Evolutionary conservation across 495 filamentous ascomycete genomes (phyloP), one percentile per base, ranked within the genome.

Genomic region (Corynascus novoguineensis): DNA sequence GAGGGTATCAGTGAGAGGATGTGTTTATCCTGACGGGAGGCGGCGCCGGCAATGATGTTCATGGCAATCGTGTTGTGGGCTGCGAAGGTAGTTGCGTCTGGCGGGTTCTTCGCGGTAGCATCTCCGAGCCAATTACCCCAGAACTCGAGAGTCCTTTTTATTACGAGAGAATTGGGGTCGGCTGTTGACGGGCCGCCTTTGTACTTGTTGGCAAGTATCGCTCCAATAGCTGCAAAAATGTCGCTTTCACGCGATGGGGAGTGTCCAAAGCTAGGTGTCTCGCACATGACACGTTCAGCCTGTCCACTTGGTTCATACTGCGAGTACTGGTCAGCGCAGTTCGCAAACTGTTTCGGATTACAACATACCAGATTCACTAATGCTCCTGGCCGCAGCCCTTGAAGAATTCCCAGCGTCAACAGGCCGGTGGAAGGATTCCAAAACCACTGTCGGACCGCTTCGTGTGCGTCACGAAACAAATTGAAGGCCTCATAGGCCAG

Each of bases 351-450:
- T 25, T 10, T 8, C 28, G 4, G 21, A 14, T 17, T 1, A 12
- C 28, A 6, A 63, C 74, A 58, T 62, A 79, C 76, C 51, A 71
- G 44, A 32, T 60, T 45, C 12, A 42, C 51, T 60, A 79, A 59
- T 19, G 68, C 69, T 3, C 55, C 61, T 7, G 76, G 74, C 60
- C 71, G 63, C 28, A 79, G 60, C 12, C 74, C 76, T 50, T 75
- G 66, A 9, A 79, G 54, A 2, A 79, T 68, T 10, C 76, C 75
- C 41, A 76, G 63, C 12, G 71, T 68, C 28, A 79, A 55, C 6
- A 67, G 40, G 14, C 63, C 60, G 5, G 29, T 28, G n/a, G 38
- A 35, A 1, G 49, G 48, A 2, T 28, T 40, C 7, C 54, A 35
- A 5, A 47, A 25, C 0, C 38, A 21, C 9, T 35, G 15, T 15